phyloP scores from a whole-genome alignment of 768 basidiomycete species.

The Neoboletus subvelutipes region DNA sequence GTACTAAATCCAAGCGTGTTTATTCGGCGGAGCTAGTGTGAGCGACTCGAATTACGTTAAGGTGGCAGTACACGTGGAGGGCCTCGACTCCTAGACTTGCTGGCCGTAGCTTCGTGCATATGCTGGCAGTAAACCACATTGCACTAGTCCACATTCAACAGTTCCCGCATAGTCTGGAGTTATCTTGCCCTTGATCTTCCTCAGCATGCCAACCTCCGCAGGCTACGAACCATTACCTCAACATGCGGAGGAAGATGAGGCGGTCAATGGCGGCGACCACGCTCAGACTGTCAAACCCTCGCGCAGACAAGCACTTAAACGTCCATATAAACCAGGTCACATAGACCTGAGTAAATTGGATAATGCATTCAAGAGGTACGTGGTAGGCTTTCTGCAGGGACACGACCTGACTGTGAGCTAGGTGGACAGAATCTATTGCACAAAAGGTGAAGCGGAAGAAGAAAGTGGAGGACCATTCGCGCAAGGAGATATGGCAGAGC shows the following conservation, averaged over 20 bases:
- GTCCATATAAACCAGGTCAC: slow-evolving; percentile 50
- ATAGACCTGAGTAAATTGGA: slow-evolving; percentile 82
- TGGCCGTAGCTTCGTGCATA: neutral
- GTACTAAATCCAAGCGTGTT: neutral
- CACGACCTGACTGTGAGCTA: slow-evolving; percentile 24
- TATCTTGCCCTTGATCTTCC: neutral
- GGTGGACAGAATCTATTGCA: slow-evolving; percentile 86
- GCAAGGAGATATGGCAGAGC: slow-evolving; percentile 75
- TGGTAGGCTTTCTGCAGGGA: neutral
- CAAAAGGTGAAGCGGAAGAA: slow-evolving; percentile 82
- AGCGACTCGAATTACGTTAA: slow-evolving; percentile 3
- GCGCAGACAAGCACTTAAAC: slow-evolving; percentile 30
- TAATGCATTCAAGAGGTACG: slow-evolving; percentile 76
- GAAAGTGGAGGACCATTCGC: slow-evolving; percentile 61
- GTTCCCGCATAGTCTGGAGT: neutral
- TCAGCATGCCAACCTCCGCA: slow-evolving; percentile 42
- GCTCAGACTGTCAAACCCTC: slow-evolving; percentile 26
- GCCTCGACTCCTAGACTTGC: slow-evolving; percentile 7
- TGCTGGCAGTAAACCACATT: slow-evolving; percentile 21
- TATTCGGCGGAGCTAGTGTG: neutral
- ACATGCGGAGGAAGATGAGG: slow-evolving; percentile 39
- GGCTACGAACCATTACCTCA: slow-evolving; percentile 50
- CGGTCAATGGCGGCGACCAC: slow-evolving; percentile 34
- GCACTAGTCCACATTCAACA: slow-evolving; percentile 9
- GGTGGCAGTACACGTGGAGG: slow-evolving; percentile 23